These are phyloP conservation scores for Pilasporangium apinafurcum DNA, from an alignment of 352 stramenopile genomes.

Conservation along the genomic window DNA sequence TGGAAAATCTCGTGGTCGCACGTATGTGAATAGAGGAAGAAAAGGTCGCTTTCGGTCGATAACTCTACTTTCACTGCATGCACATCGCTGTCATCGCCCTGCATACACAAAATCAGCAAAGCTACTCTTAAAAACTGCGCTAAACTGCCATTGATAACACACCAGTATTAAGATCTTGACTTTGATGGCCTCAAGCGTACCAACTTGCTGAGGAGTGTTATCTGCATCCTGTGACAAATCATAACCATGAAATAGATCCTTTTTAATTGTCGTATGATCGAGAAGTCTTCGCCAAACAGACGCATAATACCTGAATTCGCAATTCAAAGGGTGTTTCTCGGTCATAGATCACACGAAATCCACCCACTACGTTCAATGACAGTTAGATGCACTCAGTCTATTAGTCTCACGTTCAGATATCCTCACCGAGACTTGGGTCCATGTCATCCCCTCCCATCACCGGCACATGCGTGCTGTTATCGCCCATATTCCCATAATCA, in stretches of 20 bases:
- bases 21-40: conserved; percentile 91
- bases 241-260: too few relatives aligned
- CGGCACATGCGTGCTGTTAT: conserved; percentile 26
- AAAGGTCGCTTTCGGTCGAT: conserved; percentile 90
- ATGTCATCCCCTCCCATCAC: conserved; percentile 54
- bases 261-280: too few relatives aligned
- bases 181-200: conserved; percentile 92
- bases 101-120: neutral
- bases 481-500: conserved; percentile 9
- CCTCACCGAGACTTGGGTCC: conserved; percentile 69
- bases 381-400: conserved; percentile 1
- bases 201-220: conserved; percentile 84
- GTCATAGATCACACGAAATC: conserved; percentile 89
- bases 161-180: conserved; percentile 91
- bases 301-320: conserved; percentile 65
- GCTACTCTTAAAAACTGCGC: neutral
- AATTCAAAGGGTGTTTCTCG: conserved; percentile 89
- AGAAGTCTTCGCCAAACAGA: too few relatives aligned
- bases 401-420: neutral
- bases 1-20: conserved; percentile 86
- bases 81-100: conserved; percentile 83
- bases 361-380: conserved; percentile 33
- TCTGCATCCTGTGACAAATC: conserved; percentile 45
- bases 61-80: conserved; percentile 87
- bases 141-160: conserved; percentile 1